phyloP scores from a whole-genome alignment of 2,329 filamentous ascomycete genomes.

The Verticillium dahliae region DNA sequence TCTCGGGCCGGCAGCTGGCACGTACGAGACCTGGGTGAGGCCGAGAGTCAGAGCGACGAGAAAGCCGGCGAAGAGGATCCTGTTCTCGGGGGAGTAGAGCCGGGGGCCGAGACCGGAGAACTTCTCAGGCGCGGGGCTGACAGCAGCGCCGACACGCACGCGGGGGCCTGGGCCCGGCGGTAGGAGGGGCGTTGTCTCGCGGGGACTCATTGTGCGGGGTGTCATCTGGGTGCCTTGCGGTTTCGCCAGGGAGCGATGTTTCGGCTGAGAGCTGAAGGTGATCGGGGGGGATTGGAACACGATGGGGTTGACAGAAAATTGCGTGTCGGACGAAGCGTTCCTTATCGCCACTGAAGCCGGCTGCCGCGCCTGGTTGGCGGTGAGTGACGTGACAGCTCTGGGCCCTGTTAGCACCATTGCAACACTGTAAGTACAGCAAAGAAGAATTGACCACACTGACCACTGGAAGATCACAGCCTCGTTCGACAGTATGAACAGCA shows the following conservation, averaged over 20 bases:
- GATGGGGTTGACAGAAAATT: not conserved
- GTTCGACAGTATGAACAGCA: too few species aligned
- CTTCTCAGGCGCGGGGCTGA: not conserved
- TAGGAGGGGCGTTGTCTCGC: not conserved
- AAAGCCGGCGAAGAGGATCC: slow-evolving; percentile 52
- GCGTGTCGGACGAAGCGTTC: not conserved
- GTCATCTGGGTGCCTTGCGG: not conserved
- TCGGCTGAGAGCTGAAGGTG: too few species aligned
- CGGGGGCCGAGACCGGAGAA: not conserved
- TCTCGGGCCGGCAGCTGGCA: not conserved
- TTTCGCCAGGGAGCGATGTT: not conserved
- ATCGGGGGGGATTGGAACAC: not conserved
- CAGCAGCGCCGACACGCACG: not conserved
- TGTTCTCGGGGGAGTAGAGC: slow-evolving; percentile 21
- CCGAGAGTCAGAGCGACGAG: slow-evolving; percentile 47
- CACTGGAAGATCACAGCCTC: too few species aligned
- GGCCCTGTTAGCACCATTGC: too few species aligned
- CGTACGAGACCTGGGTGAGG: slow-evolving; percentile 41
- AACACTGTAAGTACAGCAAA: too few species aligned
- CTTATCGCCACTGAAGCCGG: not conserved
- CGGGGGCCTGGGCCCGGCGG: not conserved
- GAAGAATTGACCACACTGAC: too few species aligned
- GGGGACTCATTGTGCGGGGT: not conserved
- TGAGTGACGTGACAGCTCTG: not conserved
- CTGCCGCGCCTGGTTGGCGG: not conserved